These are phyloP conservation scores for Pleurotus sapidus DNA, from an alignment of 768 basidiomycete species.

Conservation along the genomic window DNA sequence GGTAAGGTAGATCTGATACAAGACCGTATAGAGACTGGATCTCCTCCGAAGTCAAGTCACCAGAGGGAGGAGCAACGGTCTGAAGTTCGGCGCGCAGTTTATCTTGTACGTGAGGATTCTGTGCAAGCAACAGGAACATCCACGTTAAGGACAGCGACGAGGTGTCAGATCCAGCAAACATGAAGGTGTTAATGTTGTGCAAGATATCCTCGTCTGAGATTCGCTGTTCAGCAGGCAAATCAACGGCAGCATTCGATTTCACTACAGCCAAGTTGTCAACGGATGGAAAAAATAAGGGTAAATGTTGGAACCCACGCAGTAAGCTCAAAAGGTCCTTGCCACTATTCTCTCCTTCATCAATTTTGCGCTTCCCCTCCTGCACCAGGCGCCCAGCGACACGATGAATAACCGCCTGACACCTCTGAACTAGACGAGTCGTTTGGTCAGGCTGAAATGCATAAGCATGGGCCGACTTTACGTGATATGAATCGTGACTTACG, in stretches of 20 bases:
- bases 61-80: slow-evolving; percentile 37
- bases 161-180: slow-evolving; percentile 90
- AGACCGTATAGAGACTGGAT: slow-evolving; percentile 54
- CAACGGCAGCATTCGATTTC: slow-evolving; percentile 75
- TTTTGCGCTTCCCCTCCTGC: slow-evolving; percentile 74
- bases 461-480: background rate
- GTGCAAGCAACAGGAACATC: slow-evolving; percentile 75
- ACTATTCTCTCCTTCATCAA: slow-evolving; percentile 54
- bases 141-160: slow-evolving; percentile 82
- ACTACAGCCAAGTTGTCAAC: slow-evolving; percentile 41
- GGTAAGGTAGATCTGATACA: slow-evolving; percentile 61
- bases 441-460: slow-evolving; percentile 47
- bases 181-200: slow-evolving; percentile 83
- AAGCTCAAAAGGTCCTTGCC: slow-evolving; percentile 78
- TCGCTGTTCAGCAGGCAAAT: slow-evolving; percentile 64
- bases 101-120: slow-evolving; percentile 62
- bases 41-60: slow-evolving; percentile 56
- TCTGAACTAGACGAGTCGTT: slow-evolving; percentile 43
- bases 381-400: slow-evolving; percentile 75
- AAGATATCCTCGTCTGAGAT: slow-evolving; percentile 88
- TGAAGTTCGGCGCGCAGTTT: slow-evolving; percentile 70
- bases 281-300: slow-evolving; percentile 2
- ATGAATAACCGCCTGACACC: slow-evolving; percentile 60
- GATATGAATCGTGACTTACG: slow-evolving; percentile 35
- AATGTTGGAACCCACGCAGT: slow-evolving; percentile 50